Conservation (phyloP, 108 stramenopile genomes). For the Nitzschia sp. region DNA sequence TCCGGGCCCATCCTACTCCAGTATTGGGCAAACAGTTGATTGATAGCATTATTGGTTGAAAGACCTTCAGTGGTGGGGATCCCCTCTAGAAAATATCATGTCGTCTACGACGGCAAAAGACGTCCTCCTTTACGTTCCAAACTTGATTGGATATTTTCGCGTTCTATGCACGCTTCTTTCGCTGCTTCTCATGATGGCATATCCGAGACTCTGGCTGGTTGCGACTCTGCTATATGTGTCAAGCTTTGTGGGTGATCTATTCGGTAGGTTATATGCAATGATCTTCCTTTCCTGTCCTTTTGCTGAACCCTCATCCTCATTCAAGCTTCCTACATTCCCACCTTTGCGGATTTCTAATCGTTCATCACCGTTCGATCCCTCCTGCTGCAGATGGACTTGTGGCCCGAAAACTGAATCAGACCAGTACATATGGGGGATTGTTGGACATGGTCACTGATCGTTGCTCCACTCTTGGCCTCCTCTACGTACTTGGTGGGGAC, state of each 20-base stretch:
- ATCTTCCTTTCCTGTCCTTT: no score
- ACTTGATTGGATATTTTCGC: slow-evolving; percentile 91
- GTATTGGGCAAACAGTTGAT: no score
- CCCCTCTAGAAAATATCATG: no score
- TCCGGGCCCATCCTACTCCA: no score
- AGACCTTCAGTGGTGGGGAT: no score
- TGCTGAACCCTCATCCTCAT: no score
- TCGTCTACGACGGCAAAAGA: slow-evolving; percentile 56
- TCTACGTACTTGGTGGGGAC: slow-evolving; percentile 64
- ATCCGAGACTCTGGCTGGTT: slow-evolving; percentile 45
- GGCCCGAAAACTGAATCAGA: slow-evolving; percentile 90
- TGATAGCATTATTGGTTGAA: no score
- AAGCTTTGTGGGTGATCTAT: slow-evolving; percentile 93
- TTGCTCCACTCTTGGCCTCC: slow-evolving; percentile 87
- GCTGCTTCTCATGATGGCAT: slow-evolving; percentile 70
- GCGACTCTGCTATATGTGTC: slow-evolving; percentile 81
- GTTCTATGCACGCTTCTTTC: slow-evolving; percentile 57
- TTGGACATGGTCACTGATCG: slow-evolving; percentile 99
- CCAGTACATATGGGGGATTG: slow-evolving; percentile 85
- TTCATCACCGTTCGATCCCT: no score
- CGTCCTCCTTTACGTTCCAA: slow-evolving; percentile 90
- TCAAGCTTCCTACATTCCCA: no score
- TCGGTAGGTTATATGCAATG: slow-evolving; percentile 40
- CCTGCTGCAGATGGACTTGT: slow-evolving; percentile 80
- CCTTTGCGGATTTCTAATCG: no score